Percentiles rank a stretch among this genome's conserved stretches.
Evolutionary conservation across 2,329 filamentous ascomycete genomes (phyloP).

Genomic region (Arthrobotrys conoides): DNA sequence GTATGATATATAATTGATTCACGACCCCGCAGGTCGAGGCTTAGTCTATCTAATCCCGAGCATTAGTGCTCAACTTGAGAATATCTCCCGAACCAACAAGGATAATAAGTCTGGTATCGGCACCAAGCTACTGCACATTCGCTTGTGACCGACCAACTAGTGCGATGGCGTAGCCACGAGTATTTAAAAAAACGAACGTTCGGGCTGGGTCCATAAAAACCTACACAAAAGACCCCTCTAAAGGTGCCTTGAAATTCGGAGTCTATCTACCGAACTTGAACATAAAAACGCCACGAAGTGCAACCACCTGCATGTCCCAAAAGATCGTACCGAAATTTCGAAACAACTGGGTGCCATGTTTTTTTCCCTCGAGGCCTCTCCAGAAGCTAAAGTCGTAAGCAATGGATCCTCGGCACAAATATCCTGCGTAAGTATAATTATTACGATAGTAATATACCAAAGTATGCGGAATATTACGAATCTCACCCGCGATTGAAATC

Average conservation of each 20-base stretch:
- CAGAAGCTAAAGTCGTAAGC: neutral
- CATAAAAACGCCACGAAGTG: constrained; percentile 24
- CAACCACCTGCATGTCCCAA: constrained; percentile 5
- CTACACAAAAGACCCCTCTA: neutral
- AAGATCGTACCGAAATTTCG: constrained; percentile 9
- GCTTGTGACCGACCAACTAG: constrained; percentile 19
- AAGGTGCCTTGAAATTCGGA: constrained; percentile 10
- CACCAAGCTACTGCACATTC: constrained; percentile 15
- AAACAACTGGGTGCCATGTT: constrained; percentile 2
- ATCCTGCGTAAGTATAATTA: neutral
- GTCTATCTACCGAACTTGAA: constrained; percentile 19
- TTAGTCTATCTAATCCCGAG: neutral
- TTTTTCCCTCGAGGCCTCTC: neutral
- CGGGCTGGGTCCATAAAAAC: neutral
- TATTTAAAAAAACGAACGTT: constrained; percentile 8
- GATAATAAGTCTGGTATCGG: constrained; percentile 12
- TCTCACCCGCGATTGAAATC: constrained; percentile 4
- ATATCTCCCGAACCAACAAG: constrained; percentile 14
- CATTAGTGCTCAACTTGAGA: constrained; percentile 22
- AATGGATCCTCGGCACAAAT: neutral
- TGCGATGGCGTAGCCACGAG: constrained; percentile 11
- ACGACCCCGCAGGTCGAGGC: neutral
- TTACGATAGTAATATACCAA: constrained; percentile 1
- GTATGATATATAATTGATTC: neutral
- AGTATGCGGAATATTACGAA: constrained; percentile 1